Evolutionary conservation across 2,329 filamentous ascomycete genomes (phyloP).

Genomic region (Exserohilum turcica): DNA sequence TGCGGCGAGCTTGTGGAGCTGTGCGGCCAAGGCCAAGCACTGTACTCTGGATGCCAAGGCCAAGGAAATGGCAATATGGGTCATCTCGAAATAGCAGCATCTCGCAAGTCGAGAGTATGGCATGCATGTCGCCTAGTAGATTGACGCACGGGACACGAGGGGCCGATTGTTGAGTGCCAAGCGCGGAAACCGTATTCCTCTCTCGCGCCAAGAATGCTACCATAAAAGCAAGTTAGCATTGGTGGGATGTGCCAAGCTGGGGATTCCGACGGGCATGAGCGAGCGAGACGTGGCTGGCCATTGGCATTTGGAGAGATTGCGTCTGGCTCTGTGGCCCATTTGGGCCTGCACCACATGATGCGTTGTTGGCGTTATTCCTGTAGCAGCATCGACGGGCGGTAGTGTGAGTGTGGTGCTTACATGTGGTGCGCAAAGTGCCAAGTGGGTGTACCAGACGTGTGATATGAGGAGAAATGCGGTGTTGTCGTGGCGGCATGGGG

Average conservation of each 20-base stretch:
- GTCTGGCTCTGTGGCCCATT: neutral
- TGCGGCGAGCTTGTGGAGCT: neutral
- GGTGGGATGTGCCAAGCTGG: slow-evolving; percentile 20
- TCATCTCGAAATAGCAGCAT: neutral
- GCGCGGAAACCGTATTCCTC: slow-evolving; percentile 29
- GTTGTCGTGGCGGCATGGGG: too few relatives aligned
- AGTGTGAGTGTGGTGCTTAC: neutral
- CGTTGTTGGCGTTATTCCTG: neutral
- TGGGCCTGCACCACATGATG: neutral
- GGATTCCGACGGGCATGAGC: neutral
- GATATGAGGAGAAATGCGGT: neutral
- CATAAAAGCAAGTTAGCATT: slow-evolving; percentile 10
- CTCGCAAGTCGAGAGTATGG: neutral
- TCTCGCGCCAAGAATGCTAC: slow-evolving; percentile 22
- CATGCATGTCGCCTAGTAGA: slow-evolving; percentile 9
- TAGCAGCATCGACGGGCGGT: neutral
- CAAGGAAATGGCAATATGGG: neutral
- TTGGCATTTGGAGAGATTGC: neutral
- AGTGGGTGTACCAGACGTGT: neutral
- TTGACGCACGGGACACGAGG: slow-evolving; percentile 3
- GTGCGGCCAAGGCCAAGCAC: neutral
- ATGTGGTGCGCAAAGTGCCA: neutral
- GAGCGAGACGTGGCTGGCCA: slow-evolving; percentile 3
- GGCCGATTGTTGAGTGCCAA: slow-evolving; percentile 23
- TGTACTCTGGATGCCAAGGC: neutral